Base-by-base conservation (phyloP, 2,329 filamentous ascomycete genomes). In the Fusarium haematococcum region DNA sequence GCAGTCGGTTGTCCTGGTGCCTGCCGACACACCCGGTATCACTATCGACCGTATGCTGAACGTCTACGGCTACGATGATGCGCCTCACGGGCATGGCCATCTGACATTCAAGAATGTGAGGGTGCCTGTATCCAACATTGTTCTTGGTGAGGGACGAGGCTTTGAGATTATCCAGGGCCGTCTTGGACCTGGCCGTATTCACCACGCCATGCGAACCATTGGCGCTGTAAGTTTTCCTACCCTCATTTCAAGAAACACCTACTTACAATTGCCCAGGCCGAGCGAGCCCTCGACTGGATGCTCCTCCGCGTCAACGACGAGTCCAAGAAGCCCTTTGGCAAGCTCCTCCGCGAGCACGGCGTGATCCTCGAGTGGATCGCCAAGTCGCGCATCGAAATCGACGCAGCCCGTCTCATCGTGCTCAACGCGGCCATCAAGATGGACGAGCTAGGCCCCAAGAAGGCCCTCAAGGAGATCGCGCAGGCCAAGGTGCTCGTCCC, bases 151-250 rank as follows among this genome's bases (percentile, higher is more conserved):
- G 83, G 97, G 97, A 75, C 92, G 94, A 73, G 97, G 97, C 23
- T 99, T 99, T 83, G 97, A 99, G 84, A 98, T 99, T 81, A 98
- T 99, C 81, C 97, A 99, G 83, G 97, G 97, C 67, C 94, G 97
- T 77, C 92, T 99, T 27, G 97, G 97, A 1, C 97, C 97, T 2
- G 97, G 97, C 37, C 94, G 97, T 68, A 98, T 99, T 81, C 97
- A 99, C 86, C 97, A 99, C 86, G 95, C 95, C 69, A 99, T 99
- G 97, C 92, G 97, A 75, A 92, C 91, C 70, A 97, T 99, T 81
- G 97, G 97, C 63, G 93, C 95, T 62, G 91, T 91, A 85, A 82
- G 88, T 85, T 30, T 18, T 10, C 18, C 20, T 45, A 16, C 11
- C 3, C 11, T 20, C 10, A 27, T 0, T 1, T 10, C 11, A 18